phyloP scores from a whole-genome alignment of 106 monocot species.

The Dioscorea alata region DNA sequence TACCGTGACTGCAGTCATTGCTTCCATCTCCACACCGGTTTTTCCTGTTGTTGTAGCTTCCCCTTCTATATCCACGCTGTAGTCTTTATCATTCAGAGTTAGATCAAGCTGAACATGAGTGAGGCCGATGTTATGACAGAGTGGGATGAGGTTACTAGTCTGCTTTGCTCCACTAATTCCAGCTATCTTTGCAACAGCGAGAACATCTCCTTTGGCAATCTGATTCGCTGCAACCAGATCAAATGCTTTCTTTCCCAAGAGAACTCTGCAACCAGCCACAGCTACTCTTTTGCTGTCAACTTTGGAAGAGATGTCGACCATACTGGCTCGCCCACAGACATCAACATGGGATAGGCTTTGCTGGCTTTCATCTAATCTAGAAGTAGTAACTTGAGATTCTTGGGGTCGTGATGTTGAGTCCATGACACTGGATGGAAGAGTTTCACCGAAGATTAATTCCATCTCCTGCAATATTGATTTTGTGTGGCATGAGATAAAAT shows the following conservation, averaged over 20 bases:
- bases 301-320: slow-evolving; percentile 87
- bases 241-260: slow-evolving; percentile 64
- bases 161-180: slow-evolving; percentile 88
- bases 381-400: slow-evolving; percentile 6
- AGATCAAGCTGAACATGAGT: slow-evolving; percentile 55
- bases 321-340: slow-evolving; percentile 47
- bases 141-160: slow-evolving; percentile 70
- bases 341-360: slow-evolving; percentile 51
- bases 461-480: slow-evolving; percentile 49
- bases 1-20: slow-evolving; percentile 77
- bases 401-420: slow-evolving; percentile 11
- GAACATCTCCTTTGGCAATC: slow-evolving; percentile 82
- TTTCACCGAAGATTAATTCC: slow-evolving; percentile 71
- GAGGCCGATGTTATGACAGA: slow-evolving; percentile 83
- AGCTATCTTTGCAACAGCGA: slow-evolving; percentile 86
- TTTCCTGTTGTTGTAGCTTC: slow-evolving; percentile 66
- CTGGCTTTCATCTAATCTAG: slow-evolving; percentile 10
- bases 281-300: slow-evolving; percentile 66
- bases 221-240: slow-evolving; percentile 74
- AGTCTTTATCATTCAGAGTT: slow-evolving; percentile 57
- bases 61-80: slow-evolving; percentile 71
- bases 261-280: slow-evolving; percentile 70
- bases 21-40: slow-evolving; percentile 98
- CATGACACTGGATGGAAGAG: slow-evolving; percentile 27
- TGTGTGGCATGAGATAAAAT: background rate